Evolutionary conservation across 768 basidiomycete species (phyloP), one percentile per base, ranked within the genome.

Genomic region (Lactarius psammicola): DNA sequence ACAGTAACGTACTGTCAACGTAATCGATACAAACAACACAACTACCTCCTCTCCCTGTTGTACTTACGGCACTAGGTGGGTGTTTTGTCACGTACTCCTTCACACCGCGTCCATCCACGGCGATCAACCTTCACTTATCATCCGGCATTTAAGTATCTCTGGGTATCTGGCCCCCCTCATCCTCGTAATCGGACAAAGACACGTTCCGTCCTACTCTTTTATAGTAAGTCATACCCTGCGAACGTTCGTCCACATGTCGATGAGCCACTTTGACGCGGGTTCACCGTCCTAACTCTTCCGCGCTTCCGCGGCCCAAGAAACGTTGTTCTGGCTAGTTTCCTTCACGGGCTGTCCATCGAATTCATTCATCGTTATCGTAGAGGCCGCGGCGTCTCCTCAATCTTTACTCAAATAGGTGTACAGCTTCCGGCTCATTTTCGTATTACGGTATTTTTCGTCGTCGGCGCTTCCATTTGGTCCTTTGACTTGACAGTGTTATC

Each of bases 351-450:
- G 49, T 6, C 23, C 49, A 51, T 51, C 49, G 26, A 7, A 51
- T 26, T 3, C 36, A 60, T 66, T 13, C 33, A 28, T 59, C 54
- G 51, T 17, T 56, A 54, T 36, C 54, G 42, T 33, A 23, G 17
- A 54, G 44, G 54, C 80, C 69, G 79, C 78, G 23, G 82, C 82
- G 72, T 70, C 82, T 28, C 80, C 81, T 9, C 81, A 80, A 44
- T 77, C 80, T 70, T 78, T 77, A 81, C 79, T 17, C 81, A 83
- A 67, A 75, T 79, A 18, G 65, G 79, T 55, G 83, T 82, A n/a
- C 82, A 82, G 9, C 69, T 83, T 75, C 84, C 60, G 82, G 81
- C 55, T 71, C 72, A 20, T 31, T 80, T 1, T 71, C 78, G 64
- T 77, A 79, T 72, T 79, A 76, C 75, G 58, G 68, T 54, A 63